Percentiles rank a stretch among this genome's conserved stretches.
Conservation (phyloP, 495 filamentous ascomycete species). For the Thozetella sp. region DNA sequence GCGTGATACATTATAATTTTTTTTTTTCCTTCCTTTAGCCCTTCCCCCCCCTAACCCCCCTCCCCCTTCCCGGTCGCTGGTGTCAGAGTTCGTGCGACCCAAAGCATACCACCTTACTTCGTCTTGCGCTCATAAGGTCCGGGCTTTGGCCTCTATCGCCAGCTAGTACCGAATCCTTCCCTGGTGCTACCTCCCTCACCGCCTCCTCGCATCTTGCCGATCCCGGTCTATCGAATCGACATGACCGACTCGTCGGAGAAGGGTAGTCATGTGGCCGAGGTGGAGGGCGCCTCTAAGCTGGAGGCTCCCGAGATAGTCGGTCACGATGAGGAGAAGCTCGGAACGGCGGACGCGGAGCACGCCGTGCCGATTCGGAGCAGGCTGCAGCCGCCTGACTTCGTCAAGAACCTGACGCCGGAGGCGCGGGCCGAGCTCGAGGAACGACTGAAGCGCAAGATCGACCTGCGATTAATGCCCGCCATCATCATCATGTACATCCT, state of each 20-base stretch:
- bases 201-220: not conserved
- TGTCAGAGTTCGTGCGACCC: too few species aligned
- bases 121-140: too few species aligned
- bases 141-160: too few species aligned
- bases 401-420: conserved; percentile 45
- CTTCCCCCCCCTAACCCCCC: not conserved
- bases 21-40: too few species aligned
- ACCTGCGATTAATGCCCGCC: conserved; percentile 63
- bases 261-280: conserved; percentile 1
- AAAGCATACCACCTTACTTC: too few species aligned
- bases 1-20: too few species aligned
- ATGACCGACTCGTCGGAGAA: not conserved
- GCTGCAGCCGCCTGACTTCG: conserved; percentile 46
- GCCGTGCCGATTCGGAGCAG: conserved; percentile 4
- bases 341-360: conserved; percentile 11
- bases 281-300: not conserved
- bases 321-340: conserved; percentile 17
- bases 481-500: conserved; percentile 63
- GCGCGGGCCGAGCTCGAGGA: conserved; percentile 48
- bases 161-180: too few species aligned
- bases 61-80: too few species aligned
- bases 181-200: not conserved
- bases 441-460: conserved; percentile 64
- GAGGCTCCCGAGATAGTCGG: not conserved
- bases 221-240: not conserved